phyloP scores from a whole-genome alignment of 352 stramenopile species.

The Phytophthora sojae region DNA sequence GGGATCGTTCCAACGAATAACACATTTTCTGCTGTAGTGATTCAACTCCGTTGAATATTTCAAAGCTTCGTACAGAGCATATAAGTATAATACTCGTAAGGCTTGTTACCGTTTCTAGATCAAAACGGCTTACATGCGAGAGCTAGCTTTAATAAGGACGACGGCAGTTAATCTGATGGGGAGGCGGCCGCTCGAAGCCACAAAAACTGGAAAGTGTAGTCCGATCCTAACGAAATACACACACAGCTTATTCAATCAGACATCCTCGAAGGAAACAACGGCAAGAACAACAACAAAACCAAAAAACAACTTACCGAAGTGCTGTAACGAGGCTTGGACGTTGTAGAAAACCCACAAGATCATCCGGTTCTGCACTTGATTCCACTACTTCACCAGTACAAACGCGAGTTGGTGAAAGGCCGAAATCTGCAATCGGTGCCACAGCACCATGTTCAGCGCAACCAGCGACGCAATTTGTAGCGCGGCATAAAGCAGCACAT shows the following conservation, averaged over 20 bases:
- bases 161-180: not conserved
- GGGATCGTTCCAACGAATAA: too few relatives aligned
- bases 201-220: slow-evolving; percentile 2
- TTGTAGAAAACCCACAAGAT: too few relatives aligned
- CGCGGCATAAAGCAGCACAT: slow-evolving; percentile 34
- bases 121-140: not conserved
- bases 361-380: slow-evolving; percentile 39
- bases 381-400: slow-evolving; percentile 41
- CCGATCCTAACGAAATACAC: not conserved
- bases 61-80: not conserved
- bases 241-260: not conserved
- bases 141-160: too few relatives aligned
- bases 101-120: not conserved
- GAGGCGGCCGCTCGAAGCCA: not conserved
- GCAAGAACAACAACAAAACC: too few relatives aligned
- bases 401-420: slow-evolving; percentile 44
- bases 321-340: slow-evolving; percentile 32
- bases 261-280: not conserved
- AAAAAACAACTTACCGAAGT: slow-evolving; percentile 26
- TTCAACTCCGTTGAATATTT: not conserved
- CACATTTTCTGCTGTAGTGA: too few relatives aligned
- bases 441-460: slow-evolving; percentile 28
- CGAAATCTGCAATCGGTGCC: slow-evolving; percentile 29
- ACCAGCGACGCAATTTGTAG: slow-evolving; percentile 49
- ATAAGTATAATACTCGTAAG: too few relatives aligned